phyloP scores from a whole-genome alignment of 768 basidiomycete species.

The Macrolepiota fuliginosa region DNA sequence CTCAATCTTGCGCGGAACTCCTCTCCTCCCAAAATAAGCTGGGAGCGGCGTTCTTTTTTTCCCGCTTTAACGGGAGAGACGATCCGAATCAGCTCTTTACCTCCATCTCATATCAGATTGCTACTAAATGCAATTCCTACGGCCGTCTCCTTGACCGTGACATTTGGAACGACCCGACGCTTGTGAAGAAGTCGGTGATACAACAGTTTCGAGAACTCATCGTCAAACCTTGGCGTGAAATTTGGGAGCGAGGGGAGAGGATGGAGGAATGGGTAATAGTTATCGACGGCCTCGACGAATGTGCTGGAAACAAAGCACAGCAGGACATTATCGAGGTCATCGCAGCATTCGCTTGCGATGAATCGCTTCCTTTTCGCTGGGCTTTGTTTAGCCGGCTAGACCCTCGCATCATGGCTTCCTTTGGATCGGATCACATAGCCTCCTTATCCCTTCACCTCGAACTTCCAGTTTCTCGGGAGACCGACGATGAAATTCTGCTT shows the following conservation, averaged over 20 bases:
- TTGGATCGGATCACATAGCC: not conserved
- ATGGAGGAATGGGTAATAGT: not conserved
- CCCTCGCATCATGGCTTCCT: not conserved
- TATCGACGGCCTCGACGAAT: conserved; percentile 16
- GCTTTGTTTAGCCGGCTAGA: conserved; percentile 13
- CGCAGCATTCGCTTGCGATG: not conserved
- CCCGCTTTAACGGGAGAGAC: not conserved
- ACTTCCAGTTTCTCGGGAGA: conserved; percentile 6
- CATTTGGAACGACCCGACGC: not conserved
- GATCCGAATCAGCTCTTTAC: not conserved
- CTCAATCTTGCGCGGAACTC: not conserved
- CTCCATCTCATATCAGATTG: not conserved
- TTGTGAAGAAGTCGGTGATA: not conserved
- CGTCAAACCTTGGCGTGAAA: not conserved
- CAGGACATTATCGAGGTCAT: not conserved
- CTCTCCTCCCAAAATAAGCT: not conserved
- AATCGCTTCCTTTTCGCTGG: not conserved
- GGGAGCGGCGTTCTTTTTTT: conserved; percentile 4
- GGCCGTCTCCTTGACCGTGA: not conserved
- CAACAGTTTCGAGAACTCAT: not conserved
- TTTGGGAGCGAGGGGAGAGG: not conserved
- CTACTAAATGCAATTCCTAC: not conserved
- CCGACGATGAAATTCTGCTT: conserved; percentile 1
- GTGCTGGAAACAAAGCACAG: not conserved
- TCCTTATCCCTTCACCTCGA: not conserved